Base-by-base conservation (phyloP, 1,284 basidiomycete genomes). In the Ganoderma sinense region DNA sequence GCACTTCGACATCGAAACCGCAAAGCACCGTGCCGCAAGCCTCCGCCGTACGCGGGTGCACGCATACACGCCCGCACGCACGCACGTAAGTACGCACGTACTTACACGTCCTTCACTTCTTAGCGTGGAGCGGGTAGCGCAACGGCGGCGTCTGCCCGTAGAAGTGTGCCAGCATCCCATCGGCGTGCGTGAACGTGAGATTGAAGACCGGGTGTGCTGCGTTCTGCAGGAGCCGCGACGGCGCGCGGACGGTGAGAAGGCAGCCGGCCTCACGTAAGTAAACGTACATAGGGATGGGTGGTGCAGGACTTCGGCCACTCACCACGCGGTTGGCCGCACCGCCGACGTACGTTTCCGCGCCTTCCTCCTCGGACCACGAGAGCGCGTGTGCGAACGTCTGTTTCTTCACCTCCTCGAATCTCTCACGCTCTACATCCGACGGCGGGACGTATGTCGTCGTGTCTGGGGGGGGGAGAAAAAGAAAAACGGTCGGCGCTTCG, bases 181-280 rank as follows among this genome's bases (percentile, higher is more conserved):
- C 88, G 1, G 91, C 83, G 75, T 95, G 91, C 0, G 93, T 91
- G 7, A 91, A 86, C 0, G 94, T 92, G 56, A 97, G 80, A 75
- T 96, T 96, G 80, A 96, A 94, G n/a, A 97, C 75, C 0, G 96
- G 95, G 74, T 96, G 94, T 0, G 94, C 95, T 1, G 95, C 94
- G 76, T 97, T 97, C 94, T 96, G 74, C 18, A 26, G 48, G 53
- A n/a, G 26, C 31, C n/a, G 20, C 16, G 56, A 33, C 33, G 14
- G 26, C 62, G 43, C 29, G 45, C 39, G 18, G 29, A 62, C 60
- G 62, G 62, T 63, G 62, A 63, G 33, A 65, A 33, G 18, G 11
- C 55, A 56, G 29, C 26, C n/a, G 58, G 16, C 40, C 62, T 51
- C 62, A 41, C 11, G 62, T 63, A 31, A 23, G 51, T 5, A 16